Base-by-base conservation (phyloP, 495 filamentous ascomycete genomes). In the Trichoderma asperelloides region DNA sequence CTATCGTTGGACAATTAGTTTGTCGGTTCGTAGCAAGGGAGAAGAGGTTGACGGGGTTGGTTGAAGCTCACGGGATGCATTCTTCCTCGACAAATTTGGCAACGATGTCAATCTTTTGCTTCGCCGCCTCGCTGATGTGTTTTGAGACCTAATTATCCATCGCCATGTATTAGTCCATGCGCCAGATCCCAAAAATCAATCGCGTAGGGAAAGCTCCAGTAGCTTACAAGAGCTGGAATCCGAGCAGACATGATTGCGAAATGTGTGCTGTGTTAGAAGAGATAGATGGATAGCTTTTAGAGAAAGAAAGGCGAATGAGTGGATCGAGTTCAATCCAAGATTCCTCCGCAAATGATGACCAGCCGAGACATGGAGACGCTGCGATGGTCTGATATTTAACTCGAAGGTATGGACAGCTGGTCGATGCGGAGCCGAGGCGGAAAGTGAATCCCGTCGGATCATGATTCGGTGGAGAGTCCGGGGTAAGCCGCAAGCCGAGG, bases 51-150 rank as follows among this genome's bases (percentile, higher is more conserved):
- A 69, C 72, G 63, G 71, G 67, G 30, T 43, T 70, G 67, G 55
- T 69, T 63, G 64, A 62, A 5, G 69, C 82, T 79, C 74, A 85
- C 82, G 90, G 88, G 71, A 96, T 89, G 74, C 93, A 98, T 80
- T 96, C 93, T 76, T 94, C 93, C 75, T 98, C 94, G 68, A 98
- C 94, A 74, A 98, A 98, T 74, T 91, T 92, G 78, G 93, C 90
- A 68, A 97, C 92, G 81, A 94, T 62, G 65, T 81, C 78, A 64
- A 79, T 62, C 33, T 75, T 91, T 80, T 89, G 85, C 82, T 86
- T 88, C 57, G 93, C 93, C 69, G 85, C 83, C 37, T 96, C 91
- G 82, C 91, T 92, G 66, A 97, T 90, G 70, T 81, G 79, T 69
- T 80, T 71, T 66, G 77, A 75, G 49, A 84, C 82, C 83, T 86